Evolutionary conservation across 768 basidiomycete genomes (phyloP), one percentile per base, ranked within the genome.

Genomic region (Boletus rex-veris): DNA sequence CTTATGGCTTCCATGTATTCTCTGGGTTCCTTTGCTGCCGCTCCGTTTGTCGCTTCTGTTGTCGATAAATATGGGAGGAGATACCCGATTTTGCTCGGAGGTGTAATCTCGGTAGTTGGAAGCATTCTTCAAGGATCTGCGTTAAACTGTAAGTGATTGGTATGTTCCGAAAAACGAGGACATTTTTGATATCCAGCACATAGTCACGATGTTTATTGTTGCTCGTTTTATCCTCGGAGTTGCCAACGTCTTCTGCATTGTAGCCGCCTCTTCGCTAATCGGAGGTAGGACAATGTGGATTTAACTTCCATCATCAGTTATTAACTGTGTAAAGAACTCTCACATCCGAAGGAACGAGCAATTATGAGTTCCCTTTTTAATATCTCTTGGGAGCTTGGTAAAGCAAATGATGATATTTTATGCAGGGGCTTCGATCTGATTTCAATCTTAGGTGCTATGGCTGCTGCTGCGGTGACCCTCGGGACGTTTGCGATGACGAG

Each of bases 1-100:
- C 65, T 83, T 7, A 78, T 85, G 71, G 77, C 78, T 6, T 74
- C 83, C 0, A 75, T 80, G 60, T 85, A 84, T 60, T 80, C 82
- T 1, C 75, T 84, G 11, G 83, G 83, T 4, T 79, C 80, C 1
- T 74, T 85, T 24, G 56, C 72, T 12, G 76, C 79, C 1, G 66
- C 84, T 7, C 83, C 83, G 0, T 65, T 81, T 28, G 54, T 46
- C 2, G 40, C 58, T 0, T 45, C 16, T 4, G 14, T 53, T 14
- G 51, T 48, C 8, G 60, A 57, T n/a, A 54, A 49, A 5, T 10
- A 16, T 0, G 60, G 60, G 14, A 57, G 58, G 18, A 48, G 58
- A 44, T 43, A 39, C 10, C 15, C 58, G 4, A 61, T 61, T 41
- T 10, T 61, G 2, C 28, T 61, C 2, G 60, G 55, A 7, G 28